Base-by-base conservation (phyloP, 78 protist species). In the Bodo saltans region DNA sequence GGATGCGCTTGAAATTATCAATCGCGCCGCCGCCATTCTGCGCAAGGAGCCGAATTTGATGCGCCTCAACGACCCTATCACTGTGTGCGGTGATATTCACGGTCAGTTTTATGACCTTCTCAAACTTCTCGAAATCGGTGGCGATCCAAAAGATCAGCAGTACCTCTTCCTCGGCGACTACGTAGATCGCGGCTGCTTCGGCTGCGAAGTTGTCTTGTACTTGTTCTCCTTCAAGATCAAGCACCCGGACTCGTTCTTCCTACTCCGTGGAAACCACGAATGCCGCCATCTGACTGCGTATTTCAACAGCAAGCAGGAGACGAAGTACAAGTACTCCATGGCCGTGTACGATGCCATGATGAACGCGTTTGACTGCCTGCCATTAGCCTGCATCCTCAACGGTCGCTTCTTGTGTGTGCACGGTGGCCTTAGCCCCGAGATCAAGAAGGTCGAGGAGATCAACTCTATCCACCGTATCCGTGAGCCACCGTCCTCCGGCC, bases 191-290 rank as follows among this genome's bases (percentile, higher is more conserved):
- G 99, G 99, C 8, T 91, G 87, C 60, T 95, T 95, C 69, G 89
- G 94, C n/a, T 47, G 75, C 70, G 94, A 89, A 32, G 79, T 78
- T 37, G 32, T 83, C 35, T 35, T 93, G 25, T 95, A 93, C 87
- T 85, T 97, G 29, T 89, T 90, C 73, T 85, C 97, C n/a, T 76
- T 94, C 42, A 95, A 96, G 83, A 82, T 92, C 68, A 42, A 60
- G 34, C 93, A 94, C 89, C 97, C 97, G 33, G 80, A 92, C 53
- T 79, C 91, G 1, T 84, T 96, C 78, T 92, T 72, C 37, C 70
- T 98, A 47, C 83, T 97, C 3, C 85, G 99, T n/a, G 99, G 99
- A 0, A 98, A 98, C 84, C 99, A 98, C 88, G 99, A 98, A 89
- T 95, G 98, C 88, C 74, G 97, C 42, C 98, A 96, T 35, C 71